These are phyloP conservation scores for Somion occarium DNA, from an alignment of 1,284 basidiomycete species.

Conservation along the genomic window DNA sequence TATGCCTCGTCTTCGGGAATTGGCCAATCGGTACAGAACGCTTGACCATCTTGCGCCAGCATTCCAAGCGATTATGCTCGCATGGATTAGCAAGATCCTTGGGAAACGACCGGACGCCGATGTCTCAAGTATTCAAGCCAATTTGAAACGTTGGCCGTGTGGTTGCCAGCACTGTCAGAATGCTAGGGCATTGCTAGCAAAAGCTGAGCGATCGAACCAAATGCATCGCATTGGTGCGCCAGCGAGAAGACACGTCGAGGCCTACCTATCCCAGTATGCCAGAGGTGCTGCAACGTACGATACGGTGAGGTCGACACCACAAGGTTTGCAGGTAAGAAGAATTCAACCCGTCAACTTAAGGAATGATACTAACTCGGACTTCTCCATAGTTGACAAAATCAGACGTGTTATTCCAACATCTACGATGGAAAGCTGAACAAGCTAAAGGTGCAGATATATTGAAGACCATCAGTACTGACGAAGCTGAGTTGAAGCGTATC, in stretches of 20 bases:
- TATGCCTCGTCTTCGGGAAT: slow-evolving; percentile 1
- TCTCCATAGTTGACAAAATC: not conserved
- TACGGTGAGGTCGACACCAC: not conserved
- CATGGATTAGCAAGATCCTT: not conserved
- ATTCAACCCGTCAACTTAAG: no score
- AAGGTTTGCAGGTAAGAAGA: not conserved
- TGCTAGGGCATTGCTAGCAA: not conserved
- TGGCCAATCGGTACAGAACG: not conserved
- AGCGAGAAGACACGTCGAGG: not conserved
- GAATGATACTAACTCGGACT: no score
- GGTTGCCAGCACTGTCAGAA: not conserved
- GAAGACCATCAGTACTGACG: slow-evolving; percentile 2
- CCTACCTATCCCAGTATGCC: not conserved
- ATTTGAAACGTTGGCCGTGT: not conserved
- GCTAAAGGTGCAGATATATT: not conserved
- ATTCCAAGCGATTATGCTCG: not conserved
- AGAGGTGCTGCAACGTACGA: not conserved
- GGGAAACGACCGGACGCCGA: not conserved
- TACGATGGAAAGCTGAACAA: slow-evolving; percentile 3
- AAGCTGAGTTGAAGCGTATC: slow-evolving; percentile 3
- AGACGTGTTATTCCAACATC: not conserved
- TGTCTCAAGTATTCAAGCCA: not conserved
- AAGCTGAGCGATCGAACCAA: not conserved
- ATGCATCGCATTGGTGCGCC: not conserved
- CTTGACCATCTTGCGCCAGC: not conserved